A percentile compares a stretch with the other conserved stretches of the same genome.
phyloP scores from a whole-genome alignment of 176 grass and related monocot genomes.

The Dactylis glomerata region DNA sequence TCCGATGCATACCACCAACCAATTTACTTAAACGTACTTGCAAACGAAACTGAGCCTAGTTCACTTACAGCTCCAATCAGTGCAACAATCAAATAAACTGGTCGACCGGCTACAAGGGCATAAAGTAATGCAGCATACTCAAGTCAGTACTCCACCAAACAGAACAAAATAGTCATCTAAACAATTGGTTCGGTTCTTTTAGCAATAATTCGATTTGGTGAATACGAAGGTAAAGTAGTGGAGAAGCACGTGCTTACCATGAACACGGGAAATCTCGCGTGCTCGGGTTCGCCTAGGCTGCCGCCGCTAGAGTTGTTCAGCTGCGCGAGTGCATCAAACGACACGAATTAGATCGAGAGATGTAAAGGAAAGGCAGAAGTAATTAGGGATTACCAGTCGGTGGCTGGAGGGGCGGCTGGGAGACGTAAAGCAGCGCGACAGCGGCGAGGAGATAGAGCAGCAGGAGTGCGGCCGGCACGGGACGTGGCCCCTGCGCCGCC shows the following conservation, averaged over 20 bases:
- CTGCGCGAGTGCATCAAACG: conserved; percentile 24
- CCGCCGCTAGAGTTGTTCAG: conserved; percentile 34
- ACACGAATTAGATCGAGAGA: conserved; percentile 18
- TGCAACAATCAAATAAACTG: conserved; percentile 4
- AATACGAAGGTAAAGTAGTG: neutral
- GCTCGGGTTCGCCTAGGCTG: neutral
- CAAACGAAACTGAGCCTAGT: neutral
- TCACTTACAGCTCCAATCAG: neutral
- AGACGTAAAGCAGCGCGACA: conserved; percentile 54
- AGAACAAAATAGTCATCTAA: neutral
- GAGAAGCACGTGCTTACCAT: conserved; percentile 34
- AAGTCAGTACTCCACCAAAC: neutral
- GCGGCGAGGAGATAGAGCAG: conserved; percentile 64
- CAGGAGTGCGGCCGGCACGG: conserved; percentile 41
- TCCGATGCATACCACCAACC: neutral
- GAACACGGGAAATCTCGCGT: conserved; percentile 40
- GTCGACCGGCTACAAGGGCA: neutral
- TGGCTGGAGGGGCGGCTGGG: conserved; percentile 48
- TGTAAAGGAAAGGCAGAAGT: neutral
- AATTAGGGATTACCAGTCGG: conserved; percentile 9
- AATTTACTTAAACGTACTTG: neutral
- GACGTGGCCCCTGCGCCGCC: conserved; percentile 45
- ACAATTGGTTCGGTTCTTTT: neutral
- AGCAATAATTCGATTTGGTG: neutral
- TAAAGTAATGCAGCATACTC: neutral